These are phyloP conservation scores for Penicillium subrubescens DNA, from an alignment of 495 filamentous ascomycete genomes.

Conservation along the genomic window DNA sequence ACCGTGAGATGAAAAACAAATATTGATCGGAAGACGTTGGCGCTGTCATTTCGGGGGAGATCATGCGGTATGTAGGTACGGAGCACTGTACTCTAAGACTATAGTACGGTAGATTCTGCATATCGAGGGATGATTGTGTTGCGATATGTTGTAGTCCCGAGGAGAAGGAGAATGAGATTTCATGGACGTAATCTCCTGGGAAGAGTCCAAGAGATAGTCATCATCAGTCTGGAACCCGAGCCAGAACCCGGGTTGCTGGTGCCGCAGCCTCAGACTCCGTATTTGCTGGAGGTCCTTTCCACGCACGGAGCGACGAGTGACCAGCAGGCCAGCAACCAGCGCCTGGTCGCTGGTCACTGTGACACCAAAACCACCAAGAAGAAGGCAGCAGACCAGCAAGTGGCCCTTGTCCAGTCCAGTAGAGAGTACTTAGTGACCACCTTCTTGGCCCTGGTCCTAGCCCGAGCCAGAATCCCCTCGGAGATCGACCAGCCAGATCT, in stretches of 20 bases:
- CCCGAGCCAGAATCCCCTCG: background rate
- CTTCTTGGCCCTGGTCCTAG: background rate
- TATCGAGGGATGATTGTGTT: background rate
- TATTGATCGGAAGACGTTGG: background rate
- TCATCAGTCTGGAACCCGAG: too few relatives aligned
- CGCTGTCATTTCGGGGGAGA: background rate
- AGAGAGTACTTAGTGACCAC: too few relatives aligned
- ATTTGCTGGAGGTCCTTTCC: background rate
- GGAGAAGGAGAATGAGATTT: background rate
- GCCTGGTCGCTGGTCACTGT: background rate
- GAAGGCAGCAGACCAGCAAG: background rate
- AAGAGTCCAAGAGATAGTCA: too few relatives aligned
- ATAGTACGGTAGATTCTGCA: background rate
- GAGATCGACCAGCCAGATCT: conserved; percentile 10
- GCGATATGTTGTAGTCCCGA: background rate
- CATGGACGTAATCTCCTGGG: background rate
- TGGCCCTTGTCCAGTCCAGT: too few relatives aligned
- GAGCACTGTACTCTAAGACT: background rate
- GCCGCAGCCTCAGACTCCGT: background rate
- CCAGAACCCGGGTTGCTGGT: too few relatives aligned
- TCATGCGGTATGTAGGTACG: background rate
- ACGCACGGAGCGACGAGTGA: background rate
- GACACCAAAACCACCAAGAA: background rate
- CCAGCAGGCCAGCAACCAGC: background rate
- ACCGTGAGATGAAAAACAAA: background rate